Evolutionary conservation across 768 basidiomycete genomes (phyloP).

Genomic region (Amanita thiersii): DNA sequence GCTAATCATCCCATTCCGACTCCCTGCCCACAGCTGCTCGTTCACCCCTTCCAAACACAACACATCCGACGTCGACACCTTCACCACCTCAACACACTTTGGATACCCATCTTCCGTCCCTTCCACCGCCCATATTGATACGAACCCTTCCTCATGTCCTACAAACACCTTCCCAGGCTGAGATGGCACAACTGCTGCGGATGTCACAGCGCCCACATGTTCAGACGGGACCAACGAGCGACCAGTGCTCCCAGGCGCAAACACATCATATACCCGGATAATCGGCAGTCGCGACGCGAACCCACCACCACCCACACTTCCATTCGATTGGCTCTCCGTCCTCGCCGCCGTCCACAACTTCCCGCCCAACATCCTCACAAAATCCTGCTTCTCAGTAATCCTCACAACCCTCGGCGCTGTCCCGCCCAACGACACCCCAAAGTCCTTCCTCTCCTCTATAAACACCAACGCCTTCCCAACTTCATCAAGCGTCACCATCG

Average conservation of each 20-base stretch:
- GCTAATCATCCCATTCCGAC: constrained; percentile 71
- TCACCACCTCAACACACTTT: constrained; percentile 65
- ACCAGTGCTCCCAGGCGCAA: constrained; percentile 47
- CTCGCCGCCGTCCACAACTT: constrained; percentile 79
- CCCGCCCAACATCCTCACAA: constrained; percentile 64
- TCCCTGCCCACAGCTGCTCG: constrained; percentile 81
- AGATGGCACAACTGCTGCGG: constrained; percentile 68
- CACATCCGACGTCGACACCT: constrained; percentile 76
- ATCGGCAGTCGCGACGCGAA: constrained; percentile 48
- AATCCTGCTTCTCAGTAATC: constrained; percentile 76
- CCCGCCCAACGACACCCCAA: constrained; percentile 36
- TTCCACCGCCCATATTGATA: constrained; percentile 71
- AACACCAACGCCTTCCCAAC: constrained; percentile 77
- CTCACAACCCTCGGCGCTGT: constrained; percentile 53
- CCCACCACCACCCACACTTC: constrained; percentile 18
- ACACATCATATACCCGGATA: constrained; percentile 75
- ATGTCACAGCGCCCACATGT: constrained; percentile 75
- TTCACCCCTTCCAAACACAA: constrained; percentile 80
- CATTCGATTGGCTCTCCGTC: constrained; percentile 29
- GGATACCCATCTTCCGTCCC: constrained; percentile 46
- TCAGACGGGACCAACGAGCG: constrained; percentile 54
- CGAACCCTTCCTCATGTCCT: constrained; percentile 86
- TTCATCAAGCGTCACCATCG: constrained; percentile 82
- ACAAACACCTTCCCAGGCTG: constrained; percentile 65
- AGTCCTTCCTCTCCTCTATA: constrained; percentile 34